Percentiles rank a stretch among this genome's conserved stretches.
Evolutionary conservation across 78 protist genomes (phyloP).

Genomic region (Cavenderia fasciculata): DNA sequence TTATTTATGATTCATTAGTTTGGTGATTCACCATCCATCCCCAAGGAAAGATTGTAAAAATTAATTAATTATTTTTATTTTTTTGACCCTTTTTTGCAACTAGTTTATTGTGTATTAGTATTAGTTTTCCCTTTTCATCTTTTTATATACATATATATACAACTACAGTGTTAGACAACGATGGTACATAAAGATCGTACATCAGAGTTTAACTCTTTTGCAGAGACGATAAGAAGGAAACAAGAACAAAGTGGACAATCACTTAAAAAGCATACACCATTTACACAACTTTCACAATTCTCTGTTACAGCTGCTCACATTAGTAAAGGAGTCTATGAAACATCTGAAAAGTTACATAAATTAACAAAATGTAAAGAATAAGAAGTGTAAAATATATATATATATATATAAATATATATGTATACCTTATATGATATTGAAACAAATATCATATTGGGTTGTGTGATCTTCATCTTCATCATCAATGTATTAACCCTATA

Average conservation of each 20-base stretch:
- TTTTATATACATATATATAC: too few relatives aligned
- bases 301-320: slow-evolving; percentile 61
- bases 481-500: too few relatives aligned
- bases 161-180: too few relatives aligned
- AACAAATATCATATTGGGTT: too few relatives aligned
- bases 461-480: too few relatives aligned
- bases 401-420: not conserved
- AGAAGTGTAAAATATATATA: not conserved
- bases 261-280: not conserved
- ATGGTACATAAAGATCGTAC: slow-evolving; percentile 62
- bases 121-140: too few relatives aligned
- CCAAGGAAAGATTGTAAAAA: too few relatives aligned
- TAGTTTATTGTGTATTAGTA: too few relatives aligned
- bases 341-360: slow-evolving; percentile 56
- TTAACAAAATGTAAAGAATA: slow-evolving; percentile 50
- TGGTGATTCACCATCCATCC: too few relatives aligned
- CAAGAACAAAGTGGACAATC: slow-evolving; percentile 42
- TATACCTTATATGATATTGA: not conserved
- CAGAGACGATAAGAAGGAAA: slow-evolving; percentile 46
- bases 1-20: too few relatives aligned
- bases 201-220: slow-evolving; percentile 56
- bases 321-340: slow-evolving; percentile 67
- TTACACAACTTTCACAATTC: slow-evolving; percentile 24
- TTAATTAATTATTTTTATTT: too few relatives aligned
- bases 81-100: too few relatives aligned